Evolutionary conservation across 257 asterid species (phyloP), one percentile per base, ranked within the genome.

Genomic region (Oldenlandia corymbosa): DNA sequence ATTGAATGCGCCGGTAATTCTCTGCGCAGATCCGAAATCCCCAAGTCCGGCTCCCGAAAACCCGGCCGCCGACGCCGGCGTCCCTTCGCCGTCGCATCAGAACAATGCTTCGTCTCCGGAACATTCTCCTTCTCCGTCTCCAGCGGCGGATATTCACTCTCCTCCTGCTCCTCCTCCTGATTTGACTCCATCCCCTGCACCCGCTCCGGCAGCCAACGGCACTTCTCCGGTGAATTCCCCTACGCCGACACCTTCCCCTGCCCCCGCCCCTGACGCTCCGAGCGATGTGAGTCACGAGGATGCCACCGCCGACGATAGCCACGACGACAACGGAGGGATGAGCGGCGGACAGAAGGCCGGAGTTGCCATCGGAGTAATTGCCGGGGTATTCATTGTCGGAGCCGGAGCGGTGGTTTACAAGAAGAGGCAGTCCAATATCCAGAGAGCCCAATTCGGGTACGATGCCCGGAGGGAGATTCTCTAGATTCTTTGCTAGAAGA

Each of bases 351-450:
- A 79, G 52, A 88, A 86, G 80, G 88, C 82, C 2, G 96, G 94
- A 6, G 59, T 91, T 4, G 83, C 88, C 1, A 5, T 88, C 13
- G 98, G 96, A 58, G 90, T 88, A 0, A 63, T 88, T 0, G 84
- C 78, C 1, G 83, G 72, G 0, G 85, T 68, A 17, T 73, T 68
- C 68, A 24, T 86, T 0, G 87, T 80, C 1, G 90, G 79, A 0
- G 7, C 78, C 0, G 95, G 85, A 28, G 80, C 76, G 3, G 6
- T 80, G 71, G 83, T 91, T 51, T 86, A 83, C 76, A 88, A 73
- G 77, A 88, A 81, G 78, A 79, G 96, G 34, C 86, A 79, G 81
- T 79, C 75, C 74, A 91, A 88, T 69, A 72, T 88, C 72, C 88
- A 78, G 27, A 94, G 98, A 18, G 34, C 90, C 42, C 80, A 78